Base-by-base conservation (phyloP, 345 rosid genomes). In the Mercurialis annua region DNA sequence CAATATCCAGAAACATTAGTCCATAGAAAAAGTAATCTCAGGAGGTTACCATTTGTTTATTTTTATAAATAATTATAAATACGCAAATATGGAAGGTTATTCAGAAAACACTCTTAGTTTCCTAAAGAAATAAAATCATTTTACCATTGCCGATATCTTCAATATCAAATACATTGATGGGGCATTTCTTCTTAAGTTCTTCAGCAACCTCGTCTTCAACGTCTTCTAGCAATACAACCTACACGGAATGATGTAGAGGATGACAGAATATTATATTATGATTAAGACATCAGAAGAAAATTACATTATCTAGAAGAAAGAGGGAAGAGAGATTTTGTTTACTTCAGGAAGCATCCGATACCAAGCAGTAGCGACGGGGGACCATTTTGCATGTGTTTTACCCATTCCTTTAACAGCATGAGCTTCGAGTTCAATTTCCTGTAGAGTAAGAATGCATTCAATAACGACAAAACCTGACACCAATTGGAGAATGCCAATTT, bases 321-420 rank as follows among this genome's bases (percentile, higher is more conserved):
- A 3, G 12, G 29, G n/a, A 18, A 6, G 17, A 23, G 48, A 10
- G 12, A 23, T 27, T 26, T 16, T 43, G 0, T 75, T 62, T 70
- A 87, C 98, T 95, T 94, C 95, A 33, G 99, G 96, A 81, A 86
- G 92, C 99, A 94, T 87, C 71, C 93, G 82, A 72, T 91, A 94
- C 98, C 96, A 94, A 68, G 95, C 85, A 51, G 98, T 89, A 34
- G 84, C 99, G 33, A 94, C 99, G 15, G 97, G 96, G n/a, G 96
- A 94, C 99, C 99, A 91, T 62, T 91, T 91, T 27, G 97, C 96
- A 76, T 91, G 99, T 48, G 92, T 87, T 85, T 85, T 90, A 46
- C 99, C 96, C 26, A 84, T 64, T 31, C 99, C 99, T 70, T 94
- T 94, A 53, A 91, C 89, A 3, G 97, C 98, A 78, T 94, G 98